These are phyloP conservation scores for Daedaleopsis nitida DNA, from an alignment of 768 basidiomycete species.

Conservation along the genomic window DNA sequence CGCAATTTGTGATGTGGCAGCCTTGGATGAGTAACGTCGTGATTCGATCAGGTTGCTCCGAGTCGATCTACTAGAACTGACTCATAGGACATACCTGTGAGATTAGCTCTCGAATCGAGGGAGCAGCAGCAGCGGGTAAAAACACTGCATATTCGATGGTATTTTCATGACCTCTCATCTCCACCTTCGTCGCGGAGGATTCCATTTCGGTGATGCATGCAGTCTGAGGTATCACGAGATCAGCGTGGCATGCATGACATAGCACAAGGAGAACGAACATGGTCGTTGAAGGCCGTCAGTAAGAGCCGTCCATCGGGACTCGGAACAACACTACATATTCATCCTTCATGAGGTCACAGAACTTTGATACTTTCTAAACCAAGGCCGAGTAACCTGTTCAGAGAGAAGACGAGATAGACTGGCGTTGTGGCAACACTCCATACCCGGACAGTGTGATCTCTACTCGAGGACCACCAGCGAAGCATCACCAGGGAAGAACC, in stretches of 20 bases:
- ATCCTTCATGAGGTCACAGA: slow-evolving; percentile 50
- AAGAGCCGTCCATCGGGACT: slow-evolving; percentile 44
- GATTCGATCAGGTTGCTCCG: too few species aligned
- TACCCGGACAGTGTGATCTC: slow-evolving; percentile 53
- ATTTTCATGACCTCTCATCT: slow-evolving; percentile 56
- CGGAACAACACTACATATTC: slow-evolving; percentile 42
- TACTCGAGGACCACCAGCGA: slow-evolving; percentile 51
- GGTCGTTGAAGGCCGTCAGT: slow-evolving; percentile 53
- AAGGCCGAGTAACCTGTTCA: not conserved
- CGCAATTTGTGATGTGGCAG: slow-evolving; percentile 27
- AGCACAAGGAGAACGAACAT: slow-evolving; percentile 37
- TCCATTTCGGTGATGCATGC: slow-evolving; percentile 49
- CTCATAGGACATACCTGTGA: too few species aligned
- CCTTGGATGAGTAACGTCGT: slow-evolving; percentile 16
- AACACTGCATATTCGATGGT: slow-evolving; percentile 56
- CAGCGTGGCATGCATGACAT: not conserved
- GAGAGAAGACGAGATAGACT: slow-evolving; percentile 15
- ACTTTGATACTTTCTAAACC: slow-evolving; percentile 42
- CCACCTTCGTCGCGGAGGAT: slow-evolving; percentile 48
- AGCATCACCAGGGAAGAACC: slow-evolving; percentile 53
- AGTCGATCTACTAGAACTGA: too few species aligned
- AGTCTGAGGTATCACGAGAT: slow-evolving; percentile 38
- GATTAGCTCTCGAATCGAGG: slow-evolving; percentile 50
- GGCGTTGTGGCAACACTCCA: slow-evolving; percentile 59
- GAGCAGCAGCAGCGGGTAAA: slow-evolving; percentile 44